Percentiles rank a stretch among this genome's conserved stretches.
These are phyloP conservation scores for Avena insularis DNA, from an alignment of 176 grass and related monocot species.

Conservation along the genomic window DNA sequence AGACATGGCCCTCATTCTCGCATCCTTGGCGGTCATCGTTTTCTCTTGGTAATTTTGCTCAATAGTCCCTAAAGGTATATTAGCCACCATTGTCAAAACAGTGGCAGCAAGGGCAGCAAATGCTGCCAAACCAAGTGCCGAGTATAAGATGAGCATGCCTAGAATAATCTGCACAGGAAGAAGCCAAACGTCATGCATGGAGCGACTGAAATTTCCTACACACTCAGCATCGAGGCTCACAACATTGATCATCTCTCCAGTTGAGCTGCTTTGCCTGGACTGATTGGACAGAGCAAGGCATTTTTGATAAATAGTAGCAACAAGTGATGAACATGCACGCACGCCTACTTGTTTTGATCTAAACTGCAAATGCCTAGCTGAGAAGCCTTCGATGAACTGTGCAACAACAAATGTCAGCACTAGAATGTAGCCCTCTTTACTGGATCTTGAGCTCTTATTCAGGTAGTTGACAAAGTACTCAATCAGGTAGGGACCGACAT, in stretches of 20 bases:
- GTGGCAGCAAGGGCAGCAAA: conserved; percentile 60
- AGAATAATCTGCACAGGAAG: conserved; percentile 63
- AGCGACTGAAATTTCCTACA: conserved; percentile 60
- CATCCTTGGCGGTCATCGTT: conserved; percentile 74
- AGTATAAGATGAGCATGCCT: conserved; percentile 70
- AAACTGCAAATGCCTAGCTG: conserved; percentile 68
- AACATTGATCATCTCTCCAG: conserved; percentile 75
- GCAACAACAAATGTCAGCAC: conserved; percentile 59
- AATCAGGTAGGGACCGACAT: conserved; percentile 81
- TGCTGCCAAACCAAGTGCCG: conserved; percentile 54
- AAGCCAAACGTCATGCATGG: conserved; percentile 78
- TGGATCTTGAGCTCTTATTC: conserved; percentile 37
- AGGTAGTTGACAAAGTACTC: conserved; percentile 72
- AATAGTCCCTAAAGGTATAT: conserved; percentile 56
- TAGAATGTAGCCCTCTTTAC: conserved; percentile 59
- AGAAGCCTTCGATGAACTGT: conserved; percentile 59
- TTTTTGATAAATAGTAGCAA: conserved; percentile 71
- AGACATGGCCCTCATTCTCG: conserved; percentile 73
- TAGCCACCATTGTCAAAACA: conserved; percentile 59
- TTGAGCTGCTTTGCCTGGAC: conserved; percentile 66
- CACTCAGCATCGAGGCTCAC: conserved; percentile 65
- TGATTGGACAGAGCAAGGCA: conserved; percentile 56
- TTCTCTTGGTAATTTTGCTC: conserved; percentile 62
- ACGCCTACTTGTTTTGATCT: conserved; percentile 62
- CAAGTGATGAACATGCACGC: conserved; percentile 52